Conservation (phyloP, 805 yeast species). For the Wickerhamomyces silvicola region DNA sequence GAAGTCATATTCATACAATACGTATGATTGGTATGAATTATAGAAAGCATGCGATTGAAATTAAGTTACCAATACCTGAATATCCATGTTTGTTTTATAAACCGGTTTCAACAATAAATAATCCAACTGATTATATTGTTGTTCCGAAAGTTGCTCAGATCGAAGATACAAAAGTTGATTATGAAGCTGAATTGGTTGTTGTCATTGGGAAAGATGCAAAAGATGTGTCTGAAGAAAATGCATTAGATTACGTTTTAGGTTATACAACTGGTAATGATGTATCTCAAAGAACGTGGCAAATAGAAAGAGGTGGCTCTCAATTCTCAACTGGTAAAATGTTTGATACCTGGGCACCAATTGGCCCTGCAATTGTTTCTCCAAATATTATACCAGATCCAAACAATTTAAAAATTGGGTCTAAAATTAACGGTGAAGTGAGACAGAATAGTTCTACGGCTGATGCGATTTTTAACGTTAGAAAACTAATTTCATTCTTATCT, state of each 20-base stretch:
- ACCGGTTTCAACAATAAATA: slow-evolving; percentile 39
- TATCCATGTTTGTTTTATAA: slow-evolving; percentile 47
- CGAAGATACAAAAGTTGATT: slow-evolving; percentile 33
- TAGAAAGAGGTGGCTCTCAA: slow-evolving; percentile 45
- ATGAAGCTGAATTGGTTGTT: slow-evolving; percentile 48
- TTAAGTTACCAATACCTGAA: slow-evolving; percentile 35
- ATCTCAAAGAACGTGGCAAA: slow-evolving; percentile 53
- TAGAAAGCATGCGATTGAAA: slow-evolving; percentile 35
- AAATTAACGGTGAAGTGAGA: slow-evolving; percentile 41
- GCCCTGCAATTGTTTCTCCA: slow-evolving; percentile 43
- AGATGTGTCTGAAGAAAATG: slow-evolving; percentile 36
- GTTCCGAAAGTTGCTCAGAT: slow-evolving; percentile 36
- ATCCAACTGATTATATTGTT: slow-evolving; percentile 35
- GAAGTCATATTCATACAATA: slow-evolving; percentile 31
- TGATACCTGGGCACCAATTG: slow-evolving; percentile 53
- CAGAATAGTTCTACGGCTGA: slow-evolving; percentile 42
- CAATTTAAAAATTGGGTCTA: slow-evolving; percentile 30
- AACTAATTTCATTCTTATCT: slow-evolving; percentile 38
- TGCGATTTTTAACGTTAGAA: slow-evolving; percentile 40
- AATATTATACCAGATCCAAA: slow-evolving; percentile 23
- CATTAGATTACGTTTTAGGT: slow-evolving; percentile 42
- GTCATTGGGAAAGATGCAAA: slow-evolving; percentile 46
- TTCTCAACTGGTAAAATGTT: slow-evolving; percentile 47
- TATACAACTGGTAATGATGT: slow-evolving; percentile 51
- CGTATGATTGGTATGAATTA: slow-evolving; percentile 49